Conservation (phyloP, 495 filamentous ascomycete species). For the Podospora anserina region DNA sequence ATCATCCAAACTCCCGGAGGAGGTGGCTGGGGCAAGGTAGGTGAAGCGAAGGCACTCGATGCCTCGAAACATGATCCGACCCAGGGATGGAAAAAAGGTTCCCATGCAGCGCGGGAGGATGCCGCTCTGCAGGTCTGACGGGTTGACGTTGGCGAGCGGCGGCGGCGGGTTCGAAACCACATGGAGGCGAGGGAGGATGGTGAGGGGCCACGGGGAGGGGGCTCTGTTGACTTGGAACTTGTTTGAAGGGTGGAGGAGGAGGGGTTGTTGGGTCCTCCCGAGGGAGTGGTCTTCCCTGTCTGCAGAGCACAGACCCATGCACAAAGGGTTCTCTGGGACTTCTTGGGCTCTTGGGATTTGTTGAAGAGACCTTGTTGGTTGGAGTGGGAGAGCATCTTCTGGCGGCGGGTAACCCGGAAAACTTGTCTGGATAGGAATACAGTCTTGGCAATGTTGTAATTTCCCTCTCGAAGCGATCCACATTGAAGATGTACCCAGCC, state of each 20-base stretch:
- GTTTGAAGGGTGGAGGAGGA: background rate
- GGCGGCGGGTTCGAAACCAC: background rate
- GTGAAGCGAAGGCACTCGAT: constrained; percentile 48
- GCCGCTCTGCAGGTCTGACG: constrained; percentile 45
- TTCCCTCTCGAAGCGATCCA: background rate
- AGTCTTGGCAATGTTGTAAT: background rate
- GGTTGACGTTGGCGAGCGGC: background rate
- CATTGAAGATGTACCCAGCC: background rate
- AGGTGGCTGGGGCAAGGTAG: constrained; percentile 66
- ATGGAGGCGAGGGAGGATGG: background rate
- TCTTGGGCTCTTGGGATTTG: background rate
- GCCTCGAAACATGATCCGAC: constrained; percentile 49
- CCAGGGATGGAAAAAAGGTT: constrained; percentile 58
- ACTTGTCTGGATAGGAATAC: background rate
- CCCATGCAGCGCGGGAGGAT: constrained; percentile 54
- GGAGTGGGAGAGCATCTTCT: background rate
- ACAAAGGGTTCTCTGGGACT: background rate
- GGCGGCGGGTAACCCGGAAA: background rate
- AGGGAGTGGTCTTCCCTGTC: constrained; percentile 2
- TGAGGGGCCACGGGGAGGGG: background rate
- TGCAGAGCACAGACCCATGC: background rate
- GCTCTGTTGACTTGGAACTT: background rate
- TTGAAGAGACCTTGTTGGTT: background rate
- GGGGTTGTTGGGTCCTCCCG: constrained; percentile 3
- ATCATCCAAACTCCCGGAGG: constrained; percentile 70